Conservation (phyloP, 148 eudicot species). For the Fagopyrum homotropicum region DNA sequence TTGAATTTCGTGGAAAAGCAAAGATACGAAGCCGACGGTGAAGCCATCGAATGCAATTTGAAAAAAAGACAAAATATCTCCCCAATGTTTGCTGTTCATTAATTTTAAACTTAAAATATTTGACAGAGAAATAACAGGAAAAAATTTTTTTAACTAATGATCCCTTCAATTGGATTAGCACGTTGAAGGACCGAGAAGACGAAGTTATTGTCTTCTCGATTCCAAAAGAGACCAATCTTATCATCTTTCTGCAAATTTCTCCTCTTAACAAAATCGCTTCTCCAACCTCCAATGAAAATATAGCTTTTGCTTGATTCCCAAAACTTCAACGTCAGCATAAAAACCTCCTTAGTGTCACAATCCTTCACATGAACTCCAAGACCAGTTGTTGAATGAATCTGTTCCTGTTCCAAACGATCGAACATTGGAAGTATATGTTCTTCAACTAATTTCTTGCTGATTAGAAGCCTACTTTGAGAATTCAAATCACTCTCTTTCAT, state of each 20-base stretch:
- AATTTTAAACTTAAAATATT: no score
- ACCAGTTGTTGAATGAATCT: neutral
- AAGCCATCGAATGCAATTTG: no score
- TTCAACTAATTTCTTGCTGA: neutral
- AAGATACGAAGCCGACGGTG: no score
- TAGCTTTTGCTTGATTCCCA: neutral
- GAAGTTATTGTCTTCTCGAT: neutral
- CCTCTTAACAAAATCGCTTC: neutral
- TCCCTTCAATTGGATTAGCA: neutral
- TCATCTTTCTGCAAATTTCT: neutral
- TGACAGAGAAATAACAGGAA: no score
- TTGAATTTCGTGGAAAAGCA: no score
- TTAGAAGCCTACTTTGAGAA: neutral
- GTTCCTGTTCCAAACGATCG: no score
- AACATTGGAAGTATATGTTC: neutral
- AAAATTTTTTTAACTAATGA: no score
- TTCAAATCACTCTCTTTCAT: neutral
- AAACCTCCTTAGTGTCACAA: neutral
- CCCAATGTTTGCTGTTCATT: no score
- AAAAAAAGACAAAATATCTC: no score
- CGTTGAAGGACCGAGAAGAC: neutral
- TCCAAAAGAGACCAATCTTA: slow-evolving; percentile 5
- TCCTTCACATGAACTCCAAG: neutral
- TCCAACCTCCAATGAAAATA: neutral
- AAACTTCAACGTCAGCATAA: neutral